These are phyloP conservation scores for Asclepias syriaca DNA, from an alignment of 257 asterid species.

Conservation along the genomic window DNA sequence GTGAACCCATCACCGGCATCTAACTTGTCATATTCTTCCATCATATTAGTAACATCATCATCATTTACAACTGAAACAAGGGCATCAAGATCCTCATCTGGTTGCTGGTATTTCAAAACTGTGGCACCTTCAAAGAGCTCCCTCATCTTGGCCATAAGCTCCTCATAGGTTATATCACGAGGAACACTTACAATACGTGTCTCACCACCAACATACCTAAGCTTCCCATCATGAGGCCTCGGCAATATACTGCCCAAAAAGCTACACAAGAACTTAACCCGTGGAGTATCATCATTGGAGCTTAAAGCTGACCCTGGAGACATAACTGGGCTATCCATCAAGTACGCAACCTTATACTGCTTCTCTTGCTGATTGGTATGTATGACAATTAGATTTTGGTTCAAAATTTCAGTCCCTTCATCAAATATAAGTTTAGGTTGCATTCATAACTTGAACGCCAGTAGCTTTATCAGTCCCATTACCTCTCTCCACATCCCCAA, in stretches of 20 bases:
- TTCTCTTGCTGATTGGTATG: slow-evolving; percentile 23
- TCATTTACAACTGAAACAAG: slow-evolving; percentile 93
- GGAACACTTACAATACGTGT: slow-evolving; percentile 79
- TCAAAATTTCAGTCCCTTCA: slow-evolving; percentile 20
- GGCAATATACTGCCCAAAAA: slow-evolving; percentile 84
- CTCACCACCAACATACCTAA: slow-evolving; percentile 95
- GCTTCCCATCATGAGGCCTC: slow-evolving; percentile 95
- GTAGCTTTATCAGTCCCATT: slow-evolving; percentile 2
- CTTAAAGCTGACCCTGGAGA: slow-evolving; percentile 39
- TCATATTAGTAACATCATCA: slow-evolving; percentile 94
- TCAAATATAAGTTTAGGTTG: slow-evolving; percentile 27
- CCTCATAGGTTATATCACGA: slow-evolving; percentile 68
- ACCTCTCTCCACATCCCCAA: slow-evolving; percentile 7
- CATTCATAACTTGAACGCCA: neutral
- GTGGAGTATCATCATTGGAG: slow-evolving; percentile 57
- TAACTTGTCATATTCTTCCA: slow-evolving; percentile 97
- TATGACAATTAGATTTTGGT: slow-evolving; percentile 22
- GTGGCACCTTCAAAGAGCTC: slow-evolving; percentile 79
- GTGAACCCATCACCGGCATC: slow-evolving; percentile 79
- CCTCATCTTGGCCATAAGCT: slow-evolving; percentile 84
- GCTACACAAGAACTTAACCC: slow-evolving; percentile 91
- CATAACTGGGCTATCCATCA: slow-evolving; percentile 66
- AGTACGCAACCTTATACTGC: slow-evolving; percentile 14
- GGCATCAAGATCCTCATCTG: slow-evolving; percentile 98
- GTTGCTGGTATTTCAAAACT: slow-evolving; percentile 85